phyloP scores from a whole-genome alignment of 257 asterid genomes.

The Datura wrightii region DNA sequence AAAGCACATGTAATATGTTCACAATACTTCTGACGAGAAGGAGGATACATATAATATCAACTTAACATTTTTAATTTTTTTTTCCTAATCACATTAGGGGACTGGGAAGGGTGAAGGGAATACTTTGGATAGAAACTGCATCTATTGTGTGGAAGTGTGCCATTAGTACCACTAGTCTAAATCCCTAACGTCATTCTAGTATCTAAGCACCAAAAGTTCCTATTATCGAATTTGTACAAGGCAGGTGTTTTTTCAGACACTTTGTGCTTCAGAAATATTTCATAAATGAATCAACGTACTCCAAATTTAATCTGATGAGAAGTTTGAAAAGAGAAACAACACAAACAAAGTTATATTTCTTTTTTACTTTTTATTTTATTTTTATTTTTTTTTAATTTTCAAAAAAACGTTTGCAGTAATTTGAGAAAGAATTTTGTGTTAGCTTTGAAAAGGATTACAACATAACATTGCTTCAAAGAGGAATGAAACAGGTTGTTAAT shows the following conservation, averaged over 20 bases:
- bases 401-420: neutral
- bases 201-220: neutral
- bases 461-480: constrained; percentile 19
- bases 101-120: neutral
- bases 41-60: neutral
- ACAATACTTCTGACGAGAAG: neutral
- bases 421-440: neutral
- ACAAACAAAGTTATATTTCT: neutral
- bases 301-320: neutral
- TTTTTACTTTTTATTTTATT: neutral
- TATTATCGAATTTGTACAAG: neutral
- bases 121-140: neutral
- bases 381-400: no score
- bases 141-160: neutral
- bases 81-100: constrained; percentile 1
- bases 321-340: neutral
- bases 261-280: constrained; percentile 13
- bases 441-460: neutral
- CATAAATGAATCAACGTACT: neutral
- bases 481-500: neutral
- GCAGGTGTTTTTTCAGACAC: neutral
- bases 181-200: neutral
- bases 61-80: neutral
- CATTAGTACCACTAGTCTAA: neutral
- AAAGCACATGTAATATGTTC: neutral